Base-by-base conservation (phyloP, 768 basidiomycete genomes). In the Leucocoprinus leucothites region DNA sequence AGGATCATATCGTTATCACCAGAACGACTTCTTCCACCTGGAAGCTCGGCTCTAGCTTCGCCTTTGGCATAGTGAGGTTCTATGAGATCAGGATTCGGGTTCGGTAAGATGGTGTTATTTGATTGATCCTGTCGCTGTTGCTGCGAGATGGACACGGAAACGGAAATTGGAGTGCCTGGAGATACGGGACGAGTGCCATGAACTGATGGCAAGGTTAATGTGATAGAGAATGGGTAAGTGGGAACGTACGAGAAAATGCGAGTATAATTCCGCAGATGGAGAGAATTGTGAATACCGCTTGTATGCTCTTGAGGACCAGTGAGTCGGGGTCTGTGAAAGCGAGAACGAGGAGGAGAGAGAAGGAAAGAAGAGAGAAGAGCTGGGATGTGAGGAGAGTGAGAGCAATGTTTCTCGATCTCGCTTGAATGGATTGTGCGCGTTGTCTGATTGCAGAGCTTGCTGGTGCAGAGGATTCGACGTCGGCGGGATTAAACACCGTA, bases 191-290 rank as follows among this genome's bases (percentile, higher is more conserved):
- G 38, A 5, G 31, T 31, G 38, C 38, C 16, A 13, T 38, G 38
- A 13, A 11, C 38, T 38, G 38, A 13, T 31, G 5, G 16, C 14
- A n/a, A 6, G 38, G 16, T n/a, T n/a, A n/a, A 4, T 38, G 38
- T 38, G 38, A 38, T 4, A 38, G 11, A 13, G 38, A 4, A n/a
- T 11, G 16, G 38, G 14, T 4, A 38, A 4, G 16, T 38, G 38
- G 16, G 24, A 41, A 43, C 54, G 36, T 42, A 56, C 54, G 47
- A 40, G 35, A 43, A 28, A 56, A 49, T 9, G 54, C 54, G 19
- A 56, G n/a, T 18, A 42, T 35, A 28, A 56, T 38, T 22, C 40
- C 47, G 16, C 38, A 56, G 18, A 49, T 34, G 26, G 40, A 43
- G 5, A 56, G n/a, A 25, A 35, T 48, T 38, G 40, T 49, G n/a